phyloP scores from a whole-genome alignment of 164 flowering plant genomes.

The Akebia trifoliata region DNA sequence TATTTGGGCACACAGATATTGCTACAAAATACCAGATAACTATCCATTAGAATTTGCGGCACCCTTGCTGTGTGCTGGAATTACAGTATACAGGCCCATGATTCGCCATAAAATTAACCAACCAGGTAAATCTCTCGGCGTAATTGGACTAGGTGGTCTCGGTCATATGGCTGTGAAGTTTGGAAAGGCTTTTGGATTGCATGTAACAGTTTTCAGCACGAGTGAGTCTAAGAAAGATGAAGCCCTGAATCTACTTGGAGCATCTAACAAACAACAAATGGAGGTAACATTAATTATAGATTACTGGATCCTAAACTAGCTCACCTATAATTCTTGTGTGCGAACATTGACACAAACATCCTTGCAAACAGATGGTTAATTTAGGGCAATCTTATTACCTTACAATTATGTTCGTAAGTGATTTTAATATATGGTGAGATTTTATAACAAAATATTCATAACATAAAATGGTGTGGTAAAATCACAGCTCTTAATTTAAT shows the following conservation, averaged over 20 bases:
- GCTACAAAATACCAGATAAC: constrained; percentile 53
- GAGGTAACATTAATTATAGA: constrained; percentile 39
- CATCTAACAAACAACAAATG: constrained; percentile 66
- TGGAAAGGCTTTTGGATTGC: constrained; percentile 75
- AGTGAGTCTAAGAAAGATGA: constrained; percentile 69
- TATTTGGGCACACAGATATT: constrained; percentile 43
- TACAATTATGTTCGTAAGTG: too few species aligned
- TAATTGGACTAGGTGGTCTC: constrained; percentile 78
- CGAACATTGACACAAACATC: too few species aligned
- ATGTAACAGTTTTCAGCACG: constrained; percentile 70
- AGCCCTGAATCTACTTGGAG: constrained; percentile 58
- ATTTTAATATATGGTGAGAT: too few species aligned
- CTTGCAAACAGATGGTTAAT: too few species aligned
- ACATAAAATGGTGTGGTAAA: too few species aligned
- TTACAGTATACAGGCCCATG: constrained; percentile 79
- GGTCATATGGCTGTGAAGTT: constrained; percentile 85
- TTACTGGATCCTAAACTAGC: too few species aligned
- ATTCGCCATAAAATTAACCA: constrained; percentile 74
- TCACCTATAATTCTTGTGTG: too few species aligned
- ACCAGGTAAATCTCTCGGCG: constrained; percentile 76
- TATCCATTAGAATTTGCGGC: constrained; percentile 69
- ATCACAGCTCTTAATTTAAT: too few species aligned
- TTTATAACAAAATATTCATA: too few species aligned
- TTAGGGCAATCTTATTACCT: too few species aligned
- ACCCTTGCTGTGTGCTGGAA: constrained; percentile 81